A percentile compares a stretch with the other conserved stretches of the same genome.
These are phyloP conservation scores for Solanum pinnatisectum DNA, from an alignment of 257 asterid genomes.

Conservation along the genomic window DNA sequence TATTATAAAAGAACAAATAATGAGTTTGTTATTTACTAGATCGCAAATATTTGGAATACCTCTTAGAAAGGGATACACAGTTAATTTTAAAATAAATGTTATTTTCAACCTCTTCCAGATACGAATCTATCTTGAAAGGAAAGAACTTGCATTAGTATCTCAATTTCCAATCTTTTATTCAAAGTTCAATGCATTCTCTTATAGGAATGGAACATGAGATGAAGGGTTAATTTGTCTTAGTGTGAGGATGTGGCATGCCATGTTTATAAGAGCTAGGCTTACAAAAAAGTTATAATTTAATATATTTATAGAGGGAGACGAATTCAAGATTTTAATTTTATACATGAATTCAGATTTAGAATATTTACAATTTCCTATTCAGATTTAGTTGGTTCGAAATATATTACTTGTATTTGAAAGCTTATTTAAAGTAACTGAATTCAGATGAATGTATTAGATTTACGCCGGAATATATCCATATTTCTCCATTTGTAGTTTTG, in stretches of 20 bases:
- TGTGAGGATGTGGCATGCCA: neutral
- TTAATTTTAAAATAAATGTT: too few species aligned
- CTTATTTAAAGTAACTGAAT: too few species aligned
- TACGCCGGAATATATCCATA: neutral
- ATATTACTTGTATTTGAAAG: too few species aligned
- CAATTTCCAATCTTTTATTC: neutral
- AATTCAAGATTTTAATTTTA: neutral
- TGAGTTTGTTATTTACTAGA: neutral
- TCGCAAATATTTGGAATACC: too few species aligned
- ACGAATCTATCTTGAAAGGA: neutral
- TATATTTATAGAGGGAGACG: too few species aligned
- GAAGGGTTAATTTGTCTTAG: neutral
- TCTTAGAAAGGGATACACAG: neutral
- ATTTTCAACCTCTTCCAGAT: neutral
- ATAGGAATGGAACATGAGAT: neutral
- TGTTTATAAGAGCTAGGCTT: neutral
- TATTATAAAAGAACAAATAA: too few species aligned
- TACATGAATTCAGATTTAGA: neutral
- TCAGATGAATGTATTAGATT: neutral
- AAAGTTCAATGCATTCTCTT: neutral
- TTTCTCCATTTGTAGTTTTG: neutral
- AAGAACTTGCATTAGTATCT: neutral
- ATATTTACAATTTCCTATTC: neutral
- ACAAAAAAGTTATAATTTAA: too few species aligned
- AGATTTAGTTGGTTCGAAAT: neutral